Base-by-base conservation (phyloP, 495 filamentous ascomycete species). In the Chaetomidium leptoderma region DNA sequence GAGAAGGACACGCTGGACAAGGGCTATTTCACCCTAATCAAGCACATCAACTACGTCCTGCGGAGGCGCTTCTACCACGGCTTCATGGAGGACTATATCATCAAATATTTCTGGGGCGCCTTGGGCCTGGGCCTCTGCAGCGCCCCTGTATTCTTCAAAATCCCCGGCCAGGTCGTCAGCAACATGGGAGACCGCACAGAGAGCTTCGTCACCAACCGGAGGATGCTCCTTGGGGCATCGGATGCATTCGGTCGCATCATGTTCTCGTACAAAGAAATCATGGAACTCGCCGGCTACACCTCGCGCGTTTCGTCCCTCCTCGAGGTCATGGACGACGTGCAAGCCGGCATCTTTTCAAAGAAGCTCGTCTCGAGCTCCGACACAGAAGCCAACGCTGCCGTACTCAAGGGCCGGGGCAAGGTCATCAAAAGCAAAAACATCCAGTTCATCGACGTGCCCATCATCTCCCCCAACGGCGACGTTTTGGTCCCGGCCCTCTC, bases 61-160 rank as follows among this genome's bases (percentile, higher is more conserved):
- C 80, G 91, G 33, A 76, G 90, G 56, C 81, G 93, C 27, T 86
- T 98, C 63, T 97, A 96, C 68, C 91, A 98, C 66, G 91, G 91
- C 13, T 86, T 98, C 60, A 97, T 97, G 93, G 95, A 98, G 68
- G 93, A 98, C 69, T 98, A 96, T 74, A 89, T 97, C 14, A 92
- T 97, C 65, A 98, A 98, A 74, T 98, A 98, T 66, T 93, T 96
- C 76, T 98, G 93, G 93, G 95, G 95, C 51, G 93, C 93, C 5
- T 63, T 98, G 45, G 93, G 93, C 6, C 80, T 97, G 63, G 72
- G 95, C 60, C 85, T 98, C n/a, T 97, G 95, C 76, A 92, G 91
- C 66, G 83, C 96, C 4, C 93, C 93, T 1, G 92, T 97, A 0
- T 98, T 98, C 71, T 89, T 97, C 78, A 91, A 89, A 74, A 78